Evolutionary conservation across 306 rosid genomes (phyloP), one percentile per base, ranked within the genome.

Genomic region (Vicia faba): DNA sequence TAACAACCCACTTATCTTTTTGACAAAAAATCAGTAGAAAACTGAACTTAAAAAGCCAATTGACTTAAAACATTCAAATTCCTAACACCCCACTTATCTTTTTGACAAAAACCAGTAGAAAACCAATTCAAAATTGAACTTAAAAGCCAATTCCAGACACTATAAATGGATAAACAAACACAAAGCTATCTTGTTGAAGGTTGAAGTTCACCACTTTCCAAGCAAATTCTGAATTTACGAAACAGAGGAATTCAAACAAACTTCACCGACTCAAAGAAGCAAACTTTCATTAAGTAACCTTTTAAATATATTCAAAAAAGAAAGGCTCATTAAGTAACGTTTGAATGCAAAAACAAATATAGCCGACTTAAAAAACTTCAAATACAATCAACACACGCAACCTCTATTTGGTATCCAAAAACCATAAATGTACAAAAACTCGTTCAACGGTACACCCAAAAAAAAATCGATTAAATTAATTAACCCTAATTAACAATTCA

Each of bases 361-460:
- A 56, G 68, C 29, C 29, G 71, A 75, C 77, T 76, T 51, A 77
- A 15, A 46, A 49, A 64, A 64, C 66, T 68, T 73, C 75, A 70
- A 66, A 82, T 10, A 9, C 80, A 70, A 53, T 78, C 80, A 82
- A 82, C 85, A 74, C 85, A 82, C 85, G 80, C 53, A 66, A 81
- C 16, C 64, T 66, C 1, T 7, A 28, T 51, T 14, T n/a, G 15
- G 16, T n/a, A 31, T 35, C 71, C 40, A 16, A 64, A 58, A 3
- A 12, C 48, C 38, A 64, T 59, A 58, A 73, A 11, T 16, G 18
- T 70, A 65, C 71, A 31, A 74, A 59, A 61, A 16, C 26, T 48
- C 51, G 75, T 70, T 78, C 45, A 78, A 36, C 53, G 19, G n/a
- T n/a, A n/a, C n/a, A n/a, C n/a, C n/a, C n/a, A n/a, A 54, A 74